Evolutionary conservation across 78 protist genomes (phyloP).

Genomic region (Planoprotostelium fungivorum): DNA sequence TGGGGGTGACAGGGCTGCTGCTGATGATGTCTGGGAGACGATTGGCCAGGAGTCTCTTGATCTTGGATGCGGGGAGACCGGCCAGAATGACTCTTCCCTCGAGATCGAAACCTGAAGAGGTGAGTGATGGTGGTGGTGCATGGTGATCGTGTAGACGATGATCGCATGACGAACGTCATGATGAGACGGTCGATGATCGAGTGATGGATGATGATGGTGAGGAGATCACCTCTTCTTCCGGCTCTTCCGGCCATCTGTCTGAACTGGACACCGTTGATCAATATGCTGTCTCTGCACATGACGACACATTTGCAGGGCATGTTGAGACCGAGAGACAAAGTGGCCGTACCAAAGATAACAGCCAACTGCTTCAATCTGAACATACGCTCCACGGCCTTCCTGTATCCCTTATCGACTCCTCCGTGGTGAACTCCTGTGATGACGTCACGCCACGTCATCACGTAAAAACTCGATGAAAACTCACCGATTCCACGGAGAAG

Average conservation of each 20-base stretch:
- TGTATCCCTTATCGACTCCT: conserved; percentile 26
- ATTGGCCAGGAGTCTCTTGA: conserved; percentile 9
- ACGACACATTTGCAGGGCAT: conserved; percentile 80
- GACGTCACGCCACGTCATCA: no score
- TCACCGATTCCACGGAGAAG: conserved; percentile 27
- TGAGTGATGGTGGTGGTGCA: no score
- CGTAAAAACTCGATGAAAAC: no score
- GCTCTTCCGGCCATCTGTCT: conserved; percentile 90
- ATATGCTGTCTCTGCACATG: conserved; percentile 62
- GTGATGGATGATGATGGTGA: not conserved
- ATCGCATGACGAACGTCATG: no score
- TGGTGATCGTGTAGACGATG: no score
- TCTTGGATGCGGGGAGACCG: conserved; percentile 21
- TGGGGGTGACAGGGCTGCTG: conserved; percentile 6
- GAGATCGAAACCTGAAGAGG: conserved; percentile 36
- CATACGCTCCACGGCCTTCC: conserved; percentile 16
- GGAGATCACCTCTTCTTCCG: conserved; percentile 81
- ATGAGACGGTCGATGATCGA: no score
- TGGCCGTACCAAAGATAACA: conserved; percentile 67
- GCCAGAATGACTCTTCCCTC: conserved; percentile 71
- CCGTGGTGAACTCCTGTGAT: conserved; percentile 34
- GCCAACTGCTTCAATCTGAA: conserved; percentile 29
- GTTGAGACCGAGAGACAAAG: conserved; percentile 87
- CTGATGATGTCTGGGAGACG: conserved; percentile 26
- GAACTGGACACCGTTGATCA: conserved; percentile 57